These are phyloP conservation scores for Nannochloris sp. DNA, from an alignment of 139 green algal genomes.

Conservation along the genomic window DNA sequence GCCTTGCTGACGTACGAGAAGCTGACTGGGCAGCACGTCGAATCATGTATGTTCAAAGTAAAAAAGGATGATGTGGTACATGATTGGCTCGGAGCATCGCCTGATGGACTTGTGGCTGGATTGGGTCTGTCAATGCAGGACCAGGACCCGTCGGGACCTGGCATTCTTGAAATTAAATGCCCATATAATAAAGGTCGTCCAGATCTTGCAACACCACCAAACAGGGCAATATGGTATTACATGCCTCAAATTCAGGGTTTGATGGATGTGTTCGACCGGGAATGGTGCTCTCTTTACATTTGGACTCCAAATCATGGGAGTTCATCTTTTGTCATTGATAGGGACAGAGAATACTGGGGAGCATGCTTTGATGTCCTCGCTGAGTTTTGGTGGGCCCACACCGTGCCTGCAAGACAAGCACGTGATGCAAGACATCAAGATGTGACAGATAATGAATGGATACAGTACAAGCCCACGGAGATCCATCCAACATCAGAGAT, in stretches of 20 bases:
- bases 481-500: not conserved
- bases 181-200: slow-evolving; percentile 53
- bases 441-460: not conserved
- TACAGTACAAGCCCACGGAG: not conserved
- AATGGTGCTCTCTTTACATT: slow-evolving; percentile 50
- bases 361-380: slow-evolving; percentile 44
- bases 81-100: slow-evolving; percentile 56
- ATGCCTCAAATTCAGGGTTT: slow-evolving; percentile 62
- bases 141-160: slow-evolving; percentile 10
- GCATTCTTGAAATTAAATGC: slow-evolving; percentile 68
- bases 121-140: not conserved
- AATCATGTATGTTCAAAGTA: slow-evolving; percentile 31
- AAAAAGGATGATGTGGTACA: slow-evolving; percentile 40
- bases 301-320: slow-evolving; percentile 45
- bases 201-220: slow-evolving; percentile 20
- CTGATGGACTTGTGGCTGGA: slow-evolving; percentile 47
- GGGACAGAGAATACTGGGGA: slow-evolving; percentile 60
- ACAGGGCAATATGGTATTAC: slow-evolving; percentile 52
- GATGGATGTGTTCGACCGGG: slow-evolving; percentile 61
- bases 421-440: slow-evolving; percentile 1
- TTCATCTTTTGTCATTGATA: slow-evolving; percentile 47
- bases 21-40: slow-evolving; percentile 15
- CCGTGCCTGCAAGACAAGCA: slow-evolving; percentile 39
- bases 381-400: slow-evolving; percentile 59
- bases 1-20: slow-evolving; percentile 40